Base-by-base conservation (phyloP, 2,329 filamentous ascomycete genomes). In the Diplodia seriata region DNA sequence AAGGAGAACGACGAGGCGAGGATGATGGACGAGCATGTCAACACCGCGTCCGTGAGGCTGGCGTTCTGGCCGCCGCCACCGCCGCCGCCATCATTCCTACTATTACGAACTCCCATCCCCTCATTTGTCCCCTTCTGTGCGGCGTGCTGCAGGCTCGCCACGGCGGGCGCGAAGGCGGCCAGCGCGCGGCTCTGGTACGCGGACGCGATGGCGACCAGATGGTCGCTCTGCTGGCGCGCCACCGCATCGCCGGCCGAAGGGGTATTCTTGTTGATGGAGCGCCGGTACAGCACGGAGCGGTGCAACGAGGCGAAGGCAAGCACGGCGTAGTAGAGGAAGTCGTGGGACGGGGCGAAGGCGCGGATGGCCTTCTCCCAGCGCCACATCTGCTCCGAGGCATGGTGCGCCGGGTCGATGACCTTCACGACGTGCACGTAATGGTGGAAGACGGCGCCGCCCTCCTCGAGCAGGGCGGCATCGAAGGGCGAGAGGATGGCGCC, bases 251-350 rank as follows among this genome's bases (percentile, higher is more conserved):
- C 8, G 29, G 15, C 31, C 31, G 31, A 33, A 6, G 5, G 12
- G 18, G 31, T n/a, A 18, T 36, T 26, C 14, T 31, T 31, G 18
- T n/a, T n/a, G 53, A 12, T 15, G 49, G 18, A 14, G 15, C 33
- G 53, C 53, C 20, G 29, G 53, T 62, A 43, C 43, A 51, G 26
- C 18, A 6, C 18, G 29, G 59, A 20, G 59, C 59, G 43, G 59
- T 62, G 59, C n/a, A 62, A 43, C 15, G 59, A 29, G 59, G 59
- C 59, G 38, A 50, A 31, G 59, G 59, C 18, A 18, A 62, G 59
- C 29, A 31, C 59, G 29, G 59, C 59, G 59, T 50, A 36, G 43
- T 62, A 51, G 43, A 62, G 59, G 59, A 50, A 62, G 59, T n/a
- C 43, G 59, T 62, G 29, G 2, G 59, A 50, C 23, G 59, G 43